phyloP scores from a whole-genome alignment of 2,329 filamentous ascomycete species.

The Penicillium fuscoglaucum region DNA sequence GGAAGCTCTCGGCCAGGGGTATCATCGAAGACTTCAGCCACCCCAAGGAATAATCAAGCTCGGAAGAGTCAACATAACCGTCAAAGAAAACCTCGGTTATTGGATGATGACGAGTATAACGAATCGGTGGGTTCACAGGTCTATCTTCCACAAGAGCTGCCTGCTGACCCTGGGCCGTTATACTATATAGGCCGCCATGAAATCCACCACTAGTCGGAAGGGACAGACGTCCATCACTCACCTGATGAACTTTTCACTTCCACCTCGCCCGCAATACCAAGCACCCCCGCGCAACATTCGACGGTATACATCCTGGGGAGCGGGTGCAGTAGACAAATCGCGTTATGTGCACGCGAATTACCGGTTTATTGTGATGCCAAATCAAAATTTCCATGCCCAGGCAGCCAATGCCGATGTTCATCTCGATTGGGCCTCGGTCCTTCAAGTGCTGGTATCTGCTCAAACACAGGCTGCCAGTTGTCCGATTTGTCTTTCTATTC shows the following conservation, averaged over 20 bases:
- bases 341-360: conserved; percentile 96
- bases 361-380: conserved; percentile 87
- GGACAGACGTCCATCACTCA: conserved; percentile 98
- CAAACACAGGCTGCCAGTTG: conserved; percentile 87
- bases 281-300: conserved; percentile 62
- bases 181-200: conserved; percentile 58
- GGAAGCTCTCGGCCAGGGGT: conserved; percentile 44
- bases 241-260: conserved; percentile 84
- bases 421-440: conserved; percentile 84
- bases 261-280: conserved; percentile 65
- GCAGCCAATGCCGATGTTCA: conserved; percentile 84
- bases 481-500: conserved; percentile 90
- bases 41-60: conserved; percentile 69
- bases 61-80: conserved; percentile 80
- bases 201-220: conserved; percentile 68
- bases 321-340: conserved; percentile 85
- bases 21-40: conserved; percentile 38
- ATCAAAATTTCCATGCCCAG: conserved; percentile 75
- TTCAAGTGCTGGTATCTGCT: conserved; percentile 87
- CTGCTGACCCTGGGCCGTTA: conserved; percentile 16
- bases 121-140: conserved; percentile 62
- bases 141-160: conserved; percentile 9
- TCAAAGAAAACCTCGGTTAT: conserved; percentile 70
- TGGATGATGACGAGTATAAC: conserved; percentile 84
- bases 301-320: conserved; percentile 76